Evolutionary conservation across 192 early-diverging fungal species (phyloP).

Genomic region (Umbelopsis sp.): DNA sequence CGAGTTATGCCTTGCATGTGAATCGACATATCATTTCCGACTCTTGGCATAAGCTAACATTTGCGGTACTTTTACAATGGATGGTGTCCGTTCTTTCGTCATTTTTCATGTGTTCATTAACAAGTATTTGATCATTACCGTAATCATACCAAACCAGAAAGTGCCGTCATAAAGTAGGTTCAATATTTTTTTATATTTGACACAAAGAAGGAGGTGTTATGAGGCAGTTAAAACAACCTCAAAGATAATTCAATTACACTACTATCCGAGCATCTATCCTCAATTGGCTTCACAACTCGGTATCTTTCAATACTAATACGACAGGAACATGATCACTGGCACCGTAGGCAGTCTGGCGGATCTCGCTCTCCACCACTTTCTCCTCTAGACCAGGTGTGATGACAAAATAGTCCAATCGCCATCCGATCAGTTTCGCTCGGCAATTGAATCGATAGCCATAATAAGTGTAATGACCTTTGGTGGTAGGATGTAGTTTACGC

Average conservation of each 20-base stretch:
- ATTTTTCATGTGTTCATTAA: too few species aligned
- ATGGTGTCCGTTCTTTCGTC: too few species aligned
- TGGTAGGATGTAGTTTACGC: constrained; percentile 70
- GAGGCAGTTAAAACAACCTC: neutral
- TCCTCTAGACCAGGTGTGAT: constrained; percentile 60
- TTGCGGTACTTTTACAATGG: too few species aligned
- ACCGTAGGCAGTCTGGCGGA: constrained; percentile 79
- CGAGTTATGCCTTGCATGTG: too few species aligned
- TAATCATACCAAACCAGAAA: too few species aligned
- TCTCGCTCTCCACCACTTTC: constrained; percentile 62
- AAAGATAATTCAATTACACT: neutral
- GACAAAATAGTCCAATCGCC: constrained; percentile 90
- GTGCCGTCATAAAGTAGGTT: too few species aligned
- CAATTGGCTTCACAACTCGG: constrained; percentile 1
- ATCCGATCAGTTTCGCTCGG: constrained; percentile 72
- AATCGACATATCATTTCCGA: too few species aligned
- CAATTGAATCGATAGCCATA: constrained; percentile 77
- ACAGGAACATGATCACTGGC: constrained; percentile 90
- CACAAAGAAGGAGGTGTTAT: neutral
- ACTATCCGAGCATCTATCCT: constrained; percentile 13
- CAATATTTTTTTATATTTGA: too few species aligned
- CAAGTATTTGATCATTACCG: too few species aligned
- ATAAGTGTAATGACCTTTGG: constrained; percentile 73
- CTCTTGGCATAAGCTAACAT: too few species aligned
- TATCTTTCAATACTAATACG: constrained; percentile 58